Percentiles rank a stretch among this genome's conserved stretches.
These are phyloP conservation scores for Puccinia horiana DNA, from an alignment of 1,284 basidiomycete species.

Conservation along the genomic window DNA sequence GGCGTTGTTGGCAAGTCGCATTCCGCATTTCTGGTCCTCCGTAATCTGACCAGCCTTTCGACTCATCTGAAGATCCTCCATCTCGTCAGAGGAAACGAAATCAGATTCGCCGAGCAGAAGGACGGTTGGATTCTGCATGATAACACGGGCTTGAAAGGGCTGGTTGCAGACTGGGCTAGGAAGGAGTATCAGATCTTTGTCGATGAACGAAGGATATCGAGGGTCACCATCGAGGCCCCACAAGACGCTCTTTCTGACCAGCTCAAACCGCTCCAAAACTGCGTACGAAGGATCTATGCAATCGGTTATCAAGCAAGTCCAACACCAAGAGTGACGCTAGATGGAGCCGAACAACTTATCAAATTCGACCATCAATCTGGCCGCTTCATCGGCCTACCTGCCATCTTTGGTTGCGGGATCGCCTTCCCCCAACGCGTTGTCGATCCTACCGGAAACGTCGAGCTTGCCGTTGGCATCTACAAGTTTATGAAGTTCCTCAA, in stretches of 20 bases:
- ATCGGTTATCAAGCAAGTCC: slow-evolving; percentile 4
- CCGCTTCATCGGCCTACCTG: neutral
- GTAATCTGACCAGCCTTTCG: slow-evolving; percentile 36
- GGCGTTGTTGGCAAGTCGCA: slow-evolving; percentile 46
- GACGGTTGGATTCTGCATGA: slow-evolving; percentile 48
- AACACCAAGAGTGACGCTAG: neutral
- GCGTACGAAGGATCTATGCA: slow-evolving; percentile 20
- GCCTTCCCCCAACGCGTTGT: slow-evolving; percentile 42
- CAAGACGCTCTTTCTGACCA: neutral
- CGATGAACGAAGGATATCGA: neutral
- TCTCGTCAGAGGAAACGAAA: neutral
- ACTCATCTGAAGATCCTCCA: neutral
- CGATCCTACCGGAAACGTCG: slow-evolving; percentile 48
- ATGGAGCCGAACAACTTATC: slow-evolving; percentile 8
- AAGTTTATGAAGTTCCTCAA: slow-evolving; percentile 50
- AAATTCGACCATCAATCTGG: slow-evolving; percentile 18
- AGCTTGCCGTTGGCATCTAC: slow-evolving; percentile 44
- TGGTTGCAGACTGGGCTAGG: slow-evolving; percentile 47
- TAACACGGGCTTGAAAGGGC: slow-evolving; percentile 50
- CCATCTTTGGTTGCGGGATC: slow-evolving; percentile 48
- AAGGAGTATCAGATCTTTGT: slow-evolving; percentile 5
- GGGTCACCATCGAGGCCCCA: neutral
- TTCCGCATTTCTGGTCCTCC: slow-evolving; percentile 46
- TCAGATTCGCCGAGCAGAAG: slow-evolving; percentile 45
- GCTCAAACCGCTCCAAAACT: neutral